Conservation (phyloP, 257 asterid species). For the Scutellaria galericulata region DNA sequence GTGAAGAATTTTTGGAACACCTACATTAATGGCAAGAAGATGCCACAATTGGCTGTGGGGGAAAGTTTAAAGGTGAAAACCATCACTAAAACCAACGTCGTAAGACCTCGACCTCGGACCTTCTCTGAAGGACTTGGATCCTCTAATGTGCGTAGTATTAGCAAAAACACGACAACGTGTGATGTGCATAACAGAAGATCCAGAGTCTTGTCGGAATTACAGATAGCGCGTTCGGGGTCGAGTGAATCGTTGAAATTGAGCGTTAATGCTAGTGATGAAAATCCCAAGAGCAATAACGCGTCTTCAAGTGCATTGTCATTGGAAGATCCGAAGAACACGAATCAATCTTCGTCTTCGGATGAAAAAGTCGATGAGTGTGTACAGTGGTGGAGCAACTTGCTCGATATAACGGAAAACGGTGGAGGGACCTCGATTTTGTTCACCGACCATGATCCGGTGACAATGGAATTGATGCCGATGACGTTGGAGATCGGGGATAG, state of each 20-base stretch:
- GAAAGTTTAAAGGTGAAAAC: not conserved
- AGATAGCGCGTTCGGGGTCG: too few relatives aligned
- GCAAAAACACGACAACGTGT: not conserved
- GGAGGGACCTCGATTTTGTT: not conserved
- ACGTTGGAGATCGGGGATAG: too few relatives aligned
- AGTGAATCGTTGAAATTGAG: too few relatives aligned
- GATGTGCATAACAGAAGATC: not conserved
- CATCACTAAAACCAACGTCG: not conserved
- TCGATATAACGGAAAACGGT: slow-evolving; percentile 22
- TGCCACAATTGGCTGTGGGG: not conserved
- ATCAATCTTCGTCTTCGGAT: not conserved
- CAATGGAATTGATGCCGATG: too few relatives aligned
- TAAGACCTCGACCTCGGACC: slow-evolving; percentile 38
- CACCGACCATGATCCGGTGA: not conserved
- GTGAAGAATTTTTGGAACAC: slow-evolving; percentile 16
- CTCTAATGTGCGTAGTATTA: too few relatives aligned
- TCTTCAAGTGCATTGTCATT: too few relatives aligned
- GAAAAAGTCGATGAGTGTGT: slow-evolving; percentile 30
- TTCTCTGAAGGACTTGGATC: slow-evolving; percentile 3
- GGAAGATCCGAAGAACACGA: not conserved
- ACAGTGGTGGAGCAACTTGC: slow-evolving; percentile 40
- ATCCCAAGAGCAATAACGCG: not conserved
- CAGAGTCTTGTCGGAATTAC: not conserved
- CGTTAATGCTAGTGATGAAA: not conserved
- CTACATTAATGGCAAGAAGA: not conserved